Base-by-base conservation (phyloP, 2,329 filamentous ascomycete species). In the Berkeleyomyces basicola region DNA sequence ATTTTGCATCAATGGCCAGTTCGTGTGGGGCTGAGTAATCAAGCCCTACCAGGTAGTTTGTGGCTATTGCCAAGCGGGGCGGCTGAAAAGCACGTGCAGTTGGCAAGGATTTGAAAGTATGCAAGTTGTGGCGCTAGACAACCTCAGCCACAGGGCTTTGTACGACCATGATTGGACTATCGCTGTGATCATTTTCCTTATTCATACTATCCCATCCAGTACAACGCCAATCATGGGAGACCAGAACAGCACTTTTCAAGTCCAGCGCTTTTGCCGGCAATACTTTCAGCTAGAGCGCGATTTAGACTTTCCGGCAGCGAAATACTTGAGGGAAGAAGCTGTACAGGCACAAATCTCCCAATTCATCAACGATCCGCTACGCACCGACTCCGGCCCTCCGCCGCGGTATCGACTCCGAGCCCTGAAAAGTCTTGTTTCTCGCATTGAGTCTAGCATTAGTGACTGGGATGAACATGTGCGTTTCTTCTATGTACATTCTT, bases 391-490 rank as follows among this genome's bases (percentile, higher is more conserved):
- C 9, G 59, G 60, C 6, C 87, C 87, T 16, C 86, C 88, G 6
- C 75, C 78, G 23, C 76, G 84, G 60, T 95, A 95, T 70, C 83
- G 84, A 67, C 73, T 86, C 14, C 80, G 83, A 64, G 80, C 89
- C 0, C 73, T 96, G 60, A 96, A 95, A 71, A 76, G 82, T 66
- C 77, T 96, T 42, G 75, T 90, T 10, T 74, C 77, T 6, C 81
- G 77, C 63, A 84, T 96, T 61, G 89, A 96, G 72, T 75, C 78
- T 39, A 82, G 86, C 42, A 89, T 95, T 58, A 78, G 82, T 63
- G 84, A 96, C 71, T 91, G 90, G 73, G 88, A 96, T 68, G 79
- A 88, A 78, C 83, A 95, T 85, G 91, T 95, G 86, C 77, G 87
- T 77, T 43, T 11, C 36, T 14, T 5, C 49, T 55, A 3, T 31